phyloP scores from a whole-genome alignment of 2,329 filamentous ascomycete genomes.

The Mariannaea sp. region DNA sequence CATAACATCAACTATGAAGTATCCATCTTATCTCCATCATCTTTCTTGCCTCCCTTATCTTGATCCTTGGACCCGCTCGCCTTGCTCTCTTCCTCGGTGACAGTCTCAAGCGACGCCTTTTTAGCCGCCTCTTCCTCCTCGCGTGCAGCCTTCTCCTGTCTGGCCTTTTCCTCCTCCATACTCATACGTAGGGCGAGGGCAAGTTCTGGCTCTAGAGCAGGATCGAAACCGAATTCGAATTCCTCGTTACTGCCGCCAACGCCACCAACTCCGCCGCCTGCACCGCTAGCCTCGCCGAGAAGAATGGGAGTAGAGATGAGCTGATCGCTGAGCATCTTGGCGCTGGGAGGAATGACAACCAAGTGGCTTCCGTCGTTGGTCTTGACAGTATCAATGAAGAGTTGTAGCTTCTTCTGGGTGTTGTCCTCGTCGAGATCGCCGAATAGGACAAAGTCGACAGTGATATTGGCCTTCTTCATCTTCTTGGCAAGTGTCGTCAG shows the following conservation, averaged over 20 bases:
- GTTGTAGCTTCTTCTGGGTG: conserved; percentile 86
- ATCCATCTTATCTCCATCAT: conserved; percentile 81
- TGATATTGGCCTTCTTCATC: conserved; percentile 98
- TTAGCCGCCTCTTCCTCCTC: conserved; percentile 74
- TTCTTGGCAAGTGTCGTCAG: conserved; percentile 91
- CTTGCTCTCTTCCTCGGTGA: conserved; percentile 71
- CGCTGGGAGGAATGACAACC: conserved; percentile 86
- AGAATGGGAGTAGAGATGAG: conserved; percentile 89
- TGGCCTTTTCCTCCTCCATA: conserved; percentile 95
- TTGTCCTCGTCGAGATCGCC: conserved; percentile 91
- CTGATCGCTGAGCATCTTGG: conserved; percentile 90
- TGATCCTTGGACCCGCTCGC: conserved; percentile 63
- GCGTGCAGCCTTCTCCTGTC: conserved; percentile 83
- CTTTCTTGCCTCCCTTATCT: conserved; percentile 67
- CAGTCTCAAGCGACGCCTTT: conserved; percentile 78
- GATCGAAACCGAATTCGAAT: conserved; percentile 82
- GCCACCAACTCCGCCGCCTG: conserved; percentile 60
- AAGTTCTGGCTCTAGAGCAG: conserved; percentile 88
- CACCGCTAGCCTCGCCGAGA: conserved; percentile 74
- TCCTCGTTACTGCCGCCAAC: conserved; percentile 67
- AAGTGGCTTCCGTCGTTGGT: conserved; percentile 89
- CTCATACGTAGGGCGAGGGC: conserved; percentile 95
- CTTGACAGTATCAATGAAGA: conserved; percentile 94
- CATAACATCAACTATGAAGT: conserved; percentile 61
- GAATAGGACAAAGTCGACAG: conserved; percentile 93